Evolutionary conservation across 1,284 basidiomycete genomes (phyloP).

Genomic region (Meira miltonrushii): DNA sequence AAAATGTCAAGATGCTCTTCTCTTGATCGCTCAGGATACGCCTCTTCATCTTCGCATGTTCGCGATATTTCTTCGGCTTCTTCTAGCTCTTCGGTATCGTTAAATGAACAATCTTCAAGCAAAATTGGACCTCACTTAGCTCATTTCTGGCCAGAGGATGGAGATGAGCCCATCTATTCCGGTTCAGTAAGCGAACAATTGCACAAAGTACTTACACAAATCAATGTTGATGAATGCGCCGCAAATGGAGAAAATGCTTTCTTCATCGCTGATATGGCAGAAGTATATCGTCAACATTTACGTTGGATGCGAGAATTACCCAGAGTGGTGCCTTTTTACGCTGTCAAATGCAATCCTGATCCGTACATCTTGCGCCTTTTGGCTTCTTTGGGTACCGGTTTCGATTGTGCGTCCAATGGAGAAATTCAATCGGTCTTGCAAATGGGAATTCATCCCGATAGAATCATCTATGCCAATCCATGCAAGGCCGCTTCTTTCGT

Average conservation of each 20-base stretch:
- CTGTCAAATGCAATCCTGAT: slow-evolving; percentile 97
- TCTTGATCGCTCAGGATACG: neutral
- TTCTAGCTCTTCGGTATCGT: neutral
- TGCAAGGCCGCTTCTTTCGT: slow-evolving; percentile 96
- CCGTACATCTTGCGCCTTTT: slow-evolving; percentile 86
- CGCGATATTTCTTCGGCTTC: neutral
- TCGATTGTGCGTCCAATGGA: slow-evolving; percentile 96
- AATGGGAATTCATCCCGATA: slow-evolving; percentile 59
- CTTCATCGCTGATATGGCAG: slow-evolving; percentile 87
- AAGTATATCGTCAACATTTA: slow-evolving; percentile 78
- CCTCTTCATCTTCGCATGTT: neutral
- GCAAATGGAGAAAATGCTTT: slow-evolving; percentile 84
- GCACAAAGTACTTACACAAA: slow-evolving; percentile 28
- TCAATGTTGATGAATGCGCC: slow-evolving; percentile 55
- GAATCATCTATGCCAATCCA: slow-evolving; percentile 97
- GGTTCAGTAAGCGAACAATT: slow-evolving; percentile 42
- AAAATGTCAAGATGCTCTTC: neutral
- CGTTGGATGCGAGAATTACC: slow-evolving; percentile 72
- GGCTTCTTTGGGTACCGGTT: slow-evolving; percentile 80
- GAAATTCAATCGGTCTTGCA: slow-evolving; percentile 81
- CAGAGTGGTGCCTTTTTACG: slow-evolving; percentile 77
- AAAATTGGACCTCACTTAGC: neutral
- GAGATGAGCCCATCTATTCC: slow-evolving; percentile 24
- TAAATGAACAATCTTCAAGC: neutral
- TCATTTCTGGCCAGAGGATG: neutral